Evolutionary conservation across 2,329 filamentous ascomycete species (phyloP).

Genomic region (Tolypocladium ovalisporum): DNA sequence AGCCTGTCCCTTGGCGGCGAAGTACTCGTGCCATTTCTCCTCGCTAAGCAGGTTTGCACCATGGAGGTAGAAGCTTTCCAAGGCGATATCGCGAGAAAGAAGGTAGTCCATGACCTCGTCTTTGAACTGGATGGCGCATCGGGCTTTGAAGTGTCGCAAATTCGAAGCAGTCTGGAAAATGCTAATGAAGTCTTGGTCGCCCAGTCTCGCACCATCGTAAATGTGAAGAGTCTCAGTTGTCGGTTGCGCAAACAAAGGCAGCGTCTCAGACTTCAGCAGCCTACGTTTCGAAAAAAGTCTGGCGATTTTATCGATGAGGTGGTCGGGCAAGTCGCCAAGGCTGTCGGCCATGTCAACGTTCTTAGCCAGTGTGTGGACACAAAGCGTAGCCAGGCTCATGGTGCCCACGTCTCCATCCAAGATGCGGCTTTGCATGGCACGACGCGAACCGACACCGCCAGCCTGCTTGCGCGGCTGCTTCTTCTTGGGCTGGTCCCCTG

Average conservation of each 20-base stretch:
- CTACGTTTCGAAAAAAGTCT: slow-evolving; percentile 50
- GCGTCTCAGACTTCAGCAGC: slow-evolving; percentile 40
- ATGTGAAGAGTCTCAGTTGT: slow-evolving; percentile 38
- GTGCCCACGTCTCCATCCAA: slow-evolving; percentile 66
- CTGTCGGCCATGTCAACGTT: slow-evolving; percentile 53
- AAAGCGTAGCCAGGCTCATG: slow-evolving; percentile 56
- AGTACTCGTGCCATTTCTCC: slow-evolving; percentile 60
- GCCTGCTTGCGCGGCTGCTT: slow-evolving; percentile 34
- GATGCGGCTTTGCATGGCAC: slow-evolving; percentile 73
- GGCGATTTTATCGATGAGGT: slow-evolving; percentile 47
- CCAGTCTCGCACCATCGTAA: slow-evolving; percentile 54
- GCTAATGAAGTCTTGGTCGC: slow-evolving; percentile 63
- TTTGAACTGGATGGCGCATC: slow-evolving; percentile 87
- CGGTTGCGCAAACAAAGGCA: slow-evolving; percentile 47
- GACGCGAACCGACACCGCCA: slow-evolving; percentile 49
- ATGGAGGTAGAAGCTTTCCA: slow-evolving; percentile 69
- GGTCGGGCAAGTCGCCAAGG: slow-evolving; percentile 46
- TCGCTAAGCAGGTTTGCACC: slow-evolving; percentile 77
- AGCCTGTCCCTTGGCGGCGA: slow-evolving; percentile 51
- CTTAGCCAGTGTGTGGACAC: slow-evolving; percentile 50
- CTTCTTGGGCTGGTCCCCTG: slow-evolving; percentile 24
- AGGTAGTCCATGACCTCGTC: slow-evolving; percentile 75
- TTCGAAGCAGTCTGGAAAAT: slow-evolving; percentile 68
- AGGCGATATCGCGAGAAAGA: slow-evolving; percentile 53
- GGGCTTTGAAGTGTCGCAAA: slow-evolving; percentile 61